Base-by-base conservation (phyloP, 2,329 filamentous ascomycete species). In the Penicillium griseofulvum region DNA sequence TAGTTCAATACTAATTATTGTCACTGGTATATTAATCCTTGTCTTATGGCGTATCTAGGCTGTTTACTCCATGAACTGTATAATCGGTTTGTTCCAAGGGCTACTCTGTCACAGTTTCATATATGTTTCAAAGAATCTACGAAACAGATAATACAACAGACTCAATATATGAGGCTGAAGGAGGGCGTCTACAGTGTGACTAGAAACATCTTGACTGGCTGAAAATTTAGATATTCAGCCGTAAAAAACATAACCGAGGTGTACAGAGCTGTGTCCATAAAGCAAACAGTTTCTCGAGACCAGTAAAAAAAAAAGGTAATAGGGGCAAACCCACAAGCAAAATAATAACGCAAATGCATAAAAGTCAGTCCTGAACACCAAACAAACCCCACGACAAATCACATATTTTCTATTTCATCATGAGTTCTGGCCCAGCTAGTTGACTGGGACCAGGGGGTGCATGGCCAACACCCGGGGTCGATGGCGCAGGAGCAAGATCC, bases 331-430 rank as follows among this genome's bases (percentile, higher is more conserved):
- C 44, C 29, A 41, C 16, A 12, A 49, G 51, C 44, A 48, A 53
- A 29, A 34, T 33, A 28, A 43, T 49, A 49, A 12, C 39, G 45
- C 45, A 41, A 34, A 38, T 29, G 11, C 43, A 33, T 38, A 41
- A 47, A 14, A 50, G 36, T 38, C 22, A 49, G 33, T 10, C 24
- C 44, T 26, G 47, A 43, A 37, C 36, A 49, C 37, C 29, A 52
- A 46, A 58, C 24, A 43, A 43, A 41, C 31, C n/a, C 38, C 33
- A 50, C 42, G 29, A 57, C 22, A 43, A 42, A 49, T 36, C 44
- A 36, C 28, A 16, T 44, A 22, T 17, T 28, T 38, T 61, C 50
- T 66, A 71, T 59, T 71, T 71, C 61, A 65, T 68, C 28, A 58
- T 55, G 37, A 68, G 34, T 45, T 72, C 68, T 10, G 68, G 61